Evolutionary conservation across 2,329 filamentous ascomycete species (phyloP).

Genomic region (Talaromyces verruculosus): DNA sequence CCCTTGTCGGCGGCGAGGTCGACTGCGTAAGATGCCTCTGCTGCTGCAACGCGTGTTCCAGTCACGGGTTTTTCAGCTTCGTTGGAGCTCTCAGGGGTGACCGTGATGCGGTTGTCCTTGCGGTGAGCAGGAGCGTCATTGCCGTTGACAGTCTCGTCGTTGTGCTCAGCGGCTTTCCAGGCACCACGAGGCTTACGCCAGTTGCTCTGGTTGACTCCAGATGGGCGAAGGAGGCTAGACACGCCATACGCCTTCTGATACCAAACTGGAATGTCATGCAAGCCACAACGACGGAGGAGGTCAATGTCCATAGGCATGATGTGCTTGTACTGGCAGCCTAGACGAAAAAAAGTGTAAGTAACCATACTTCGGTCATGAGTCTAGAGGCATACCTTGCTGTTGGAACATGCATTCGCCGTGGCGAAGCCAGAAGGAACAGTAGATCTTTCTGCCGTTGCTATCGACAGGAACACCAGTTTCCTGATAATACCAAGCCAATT

Average conservation of each 20-base stretch:
- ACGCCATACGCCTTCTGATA: conserved; percentile 51
- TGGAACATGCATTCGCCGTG: conserved; percentile 81
- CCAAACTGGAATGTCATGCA: conserved; percentile 59
- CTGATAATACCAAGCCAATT: neutral
- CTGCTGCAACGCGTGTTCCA: neutral
- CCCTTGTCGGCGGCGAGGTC: neutral
- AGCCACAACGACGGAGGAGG: conserved; percentile 68
- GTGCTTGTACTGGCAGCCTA: conserved; percentile 80
- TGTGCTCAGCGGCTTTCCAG: neutral
- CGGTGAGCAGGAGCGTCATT: conserved; percentile 13
- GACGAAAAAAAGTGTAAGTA: neutral
- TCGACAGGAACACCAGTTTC: neutral
- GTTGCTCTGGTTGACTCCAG: conserved; percentile 21
- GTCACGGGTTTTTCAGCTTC: neutral
- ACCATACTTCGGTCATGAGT: neutral
- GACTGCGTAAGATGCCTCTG: neutral
- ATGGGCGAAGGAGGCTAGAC: conserved; percentile 29
- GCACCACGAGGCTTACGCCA: conserved; percentile 16
- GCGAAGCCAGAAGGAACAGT: conserved; percentile 88
- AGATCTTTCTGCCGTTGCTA: conserved; percentile 36
- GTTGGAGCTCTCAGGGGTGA: conserved; percentile 24
- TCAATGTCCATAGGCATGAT: conserved; percentile 74
- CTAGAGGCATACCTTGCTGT: conserved; percentile 59
- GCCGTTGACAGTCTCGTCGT: neutral
- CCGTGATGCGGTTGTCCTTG: neutral